phyloP scores from a whole-genome alignment of 2,329 filamentous ascomycete genomes.

The Colletotrichum euphorbiae region DNA sequence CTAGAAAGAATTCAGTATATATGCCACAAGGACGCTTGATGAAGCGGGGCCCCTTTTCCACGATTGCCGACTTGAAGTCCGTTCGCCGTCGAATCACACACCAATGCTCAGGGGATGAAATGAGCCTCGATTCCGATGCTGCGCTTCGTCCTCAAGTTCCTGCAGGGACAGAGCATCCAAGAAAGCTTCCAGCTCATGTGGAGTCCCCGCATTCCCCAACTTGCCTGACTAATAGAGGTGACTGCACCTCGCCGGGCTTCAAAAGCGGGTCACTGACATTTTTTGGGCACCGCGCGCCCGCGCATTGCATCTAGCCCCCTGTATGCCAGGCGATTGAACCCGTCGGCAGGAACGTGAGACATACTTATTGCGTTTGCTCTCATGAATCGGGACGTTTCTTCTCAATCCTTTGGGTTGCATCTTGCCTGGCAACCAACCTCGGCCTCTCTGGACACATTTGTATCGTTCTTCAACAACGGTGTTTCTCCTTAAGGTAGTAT shows the following conservation, averaged over 20 bases:
- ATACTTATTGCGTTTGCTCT: slow-evolving; percentile 15
- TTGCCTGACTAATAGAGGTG: background rate
- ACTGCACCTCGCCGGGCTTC: too few relatives aligned
- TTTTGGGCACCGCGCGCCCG: slow-evolving; percentile 13
- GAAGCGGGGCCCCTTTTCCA: slow-evolving; percentile 3
- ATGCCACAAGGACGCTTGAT: slow-evolving; percentile 17
- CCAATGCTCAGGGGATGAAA: too few relatives aligned
- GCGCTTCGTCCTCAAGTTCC: slow-evolving; percentile 4
- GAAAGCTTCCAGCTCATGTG: slow-evolving; percentile 34
- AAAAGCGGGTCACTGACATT: background rate
- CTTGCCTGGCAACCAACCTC: background rate
- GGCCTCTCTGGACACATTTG: background rate
- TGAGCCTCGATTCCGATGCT: background rate
- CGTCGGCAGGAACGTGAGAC: slow-evolving; percentile 35
- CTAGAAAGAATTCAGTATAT: slow-evolving; percentile 33
- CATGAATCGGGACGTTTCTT: slow-evolving; percentile 17
- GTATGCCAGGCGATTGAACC: slow-evolving; percentile 37
- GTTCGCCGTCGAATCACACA: too few relatives aligned
- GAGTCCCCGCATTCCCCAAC: slow-evolving; percentile 29
- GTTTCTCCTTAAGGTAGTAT: too few relatives aligned
- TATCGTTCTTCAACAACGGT: background rate
- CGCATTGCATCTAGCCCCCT: slow-evolving; percentile 27
- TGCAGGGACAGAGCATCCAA: slow-evolving; percentile 34
- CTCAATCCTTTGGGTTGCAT: slow-evolving; percentile 2
- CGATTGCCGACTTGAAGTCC: too few relatives aligned